Percentiles rank a stretch among this genome's conserved stretches.
phyloP scores from a whole-genome alignment of 257 asterid species.

The Catharanthus roseus region DNA sequence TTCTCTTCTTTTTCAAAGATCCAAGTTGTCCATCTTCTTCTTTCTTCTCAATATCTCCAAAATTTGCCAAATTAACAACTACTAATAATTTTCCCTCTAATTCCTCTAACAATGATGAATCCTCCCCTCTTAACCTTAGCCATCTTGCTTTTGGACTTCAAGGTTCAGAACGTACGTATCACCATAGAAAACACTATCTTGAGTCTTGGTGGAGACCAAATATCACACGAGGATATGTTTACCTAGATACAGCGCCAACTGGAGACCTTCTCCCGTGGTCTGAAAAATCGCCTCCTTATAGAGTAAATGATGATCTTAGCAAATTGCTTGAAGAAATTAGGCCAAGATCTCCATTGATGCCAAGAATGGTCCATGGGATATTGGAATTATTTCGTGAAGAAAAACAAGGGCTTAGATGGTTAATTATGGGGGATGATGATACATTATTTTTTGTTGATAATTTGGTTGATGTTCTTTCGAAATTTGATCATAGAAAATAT shows the following conservation, averaged over 20 bases:
- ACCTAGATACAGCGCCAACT: slow-evolving; percentile 20
- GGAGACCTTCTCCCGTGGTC: slow-evolving; percentile 26
- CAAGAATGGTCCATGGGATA: slow-evolving; percentile 54
- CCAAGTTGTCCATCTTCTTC: not conserved
- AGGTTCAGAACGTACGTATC: slow-evolving; percentile 27
- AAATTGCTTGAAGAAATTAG: slow-evolving; percentile 23
- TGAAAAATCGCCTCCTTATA: slow-evolving; percentile 15
- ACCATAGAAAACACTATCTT: slow-evolving; percentile 19
- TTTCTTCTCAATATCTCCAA: not conserved
- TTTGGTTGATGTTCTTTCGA: slow-evolving; percentile 39
- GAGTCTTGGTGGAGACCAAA: slow-evolving; percentile 37
- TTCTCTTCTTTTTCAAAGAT: not conserved
- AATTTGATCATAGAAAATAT: slow-evolving; percentile 48
- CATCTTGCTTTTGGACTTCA: slow-evolving; percentile 29
- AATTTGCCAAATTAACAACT: not conserved
- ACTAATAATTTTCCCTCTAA: not conserved
- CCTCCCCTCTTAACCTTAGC: slow-evolving; percentile 18
- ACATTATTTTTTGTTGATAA: slow-evolving; percentile 61
- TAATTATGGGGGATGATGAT: slow-evolving; percentile 81
- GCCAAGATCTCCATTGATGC: slow-evolving; percentile 30
- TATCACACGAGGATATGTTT: slow-evolving; percentile 20
- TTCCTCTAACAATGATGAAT: not conserved
- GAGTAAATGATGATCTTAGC: slow-evolving; percentile 23
- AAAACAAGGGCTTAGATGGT: slow-evolving; percentile 44
- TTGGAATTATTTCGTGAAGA: slow-evolving; percentile 43